Conservation (phyloP, 2,329 filamentous ascomycete genomes). For the Plenodomus lindquistii region DNA sequence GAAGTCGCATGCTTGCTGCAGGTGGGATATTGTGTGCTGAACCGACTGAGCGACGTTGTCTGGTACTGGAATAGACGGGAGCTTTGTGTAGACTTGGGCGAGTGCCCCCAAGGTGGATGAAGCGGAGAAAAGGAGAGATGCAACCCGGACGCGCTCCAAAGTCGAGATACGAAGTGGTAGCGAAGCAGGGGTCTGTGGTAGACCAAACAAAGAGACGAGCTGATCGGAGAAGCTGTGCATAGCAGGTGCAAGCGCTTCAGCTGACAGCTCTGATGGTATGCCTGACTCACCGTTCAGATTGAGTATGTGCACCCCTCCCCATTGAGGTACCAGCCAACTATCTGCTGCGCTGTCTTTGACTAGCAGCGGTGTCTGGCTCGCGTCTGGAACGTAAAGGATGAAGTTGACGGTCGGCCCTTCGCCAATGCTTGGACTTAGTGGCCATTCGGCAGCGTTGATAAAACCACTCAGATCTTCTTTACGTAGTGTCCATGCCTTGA, state of each 20-base stretch:
- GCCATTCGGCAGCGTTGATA: constrained; percentile 98
- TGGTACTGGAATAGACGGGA: constrained; percentile 91
- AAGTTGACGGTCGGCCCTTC: constrained; percentile 95
- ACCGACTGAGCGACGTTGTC: constrained; percentile 84
- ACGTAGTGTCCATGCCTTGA: constrained; percentile 69
- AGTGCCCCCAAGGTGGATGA: constrained; percentile 94
- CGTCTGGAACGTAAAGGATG: constrained; percentile 83
- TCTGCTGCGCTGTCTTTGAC: constrained; percentile 65
- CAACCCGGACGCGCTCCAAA: constrained; percentile 80
- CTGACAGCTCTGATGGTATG: constrained; percentile 59
- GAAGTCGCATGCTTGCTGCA: constrained; percentile 75
- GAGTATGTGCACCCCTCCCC: constrained; percentile 79
- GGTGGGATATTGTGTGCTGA: constrained; percentile 74
- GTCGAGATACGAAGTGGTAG: constrained; percentile 84
- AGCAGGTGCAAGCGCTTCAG: constrained; percentile 72
- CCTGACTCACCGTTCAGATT: constrained; percentile 52
- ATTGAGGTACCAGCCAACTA: constrained; percentile 94
- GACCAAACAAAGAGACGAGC: constrained; percentile 82
- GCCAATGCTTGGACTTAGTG: constrained; percentile 89
- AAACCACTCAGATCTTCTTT: constrained; percentile 91
- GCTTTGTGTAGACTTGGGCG: constrained; percentile 75
- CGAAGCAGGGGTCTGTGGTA: constrained; percentile 75
- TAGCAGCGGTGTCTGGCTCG: constrained; percentile 62
- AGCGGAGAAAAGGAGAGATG: constrained; percentile 82
- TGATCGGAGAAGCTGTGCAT: constrained; percentile 91